A percentile compares a stretch with the other conserved stretches of the same genome.
phyloP scores from a whole-genome alignment of 352 stramenopile species.

The Globisporangium echinulatum region DNA sequence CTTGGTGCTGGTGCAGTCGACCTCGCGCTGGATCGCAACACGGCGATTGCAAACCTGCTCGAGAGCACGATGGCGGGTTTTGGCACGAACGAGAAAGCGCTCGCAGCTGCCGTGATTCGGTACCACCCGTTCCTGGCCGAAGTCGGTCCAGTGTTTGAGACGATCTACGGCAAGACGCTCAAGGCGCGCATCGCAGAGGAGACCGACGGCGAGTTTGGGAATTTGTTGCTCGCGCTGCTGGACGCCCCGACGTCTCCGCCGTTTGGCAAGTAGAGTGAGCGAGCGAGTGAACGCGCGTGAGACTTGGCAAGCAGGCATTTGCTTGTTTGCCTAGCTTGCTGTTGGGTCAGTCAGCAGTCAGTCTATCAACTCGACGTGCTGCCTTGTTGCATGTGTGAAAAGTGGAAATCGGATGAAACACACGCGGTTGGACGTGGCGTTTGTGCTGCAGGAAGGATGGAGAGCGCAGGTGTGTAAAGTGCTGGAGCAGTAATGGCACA shows the following conservation, averaged over 20 bases:
- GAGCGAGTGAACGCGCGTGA: background rate
- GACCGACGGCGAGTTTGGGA: slow-evolving; percentile 48
- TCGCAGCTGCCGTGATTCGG: slow-evolving; percentile 57
- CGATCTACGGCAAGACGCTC: slow-evolving; percentile 54
- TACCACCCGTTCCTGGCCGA: slow-evolving; percentile 59
- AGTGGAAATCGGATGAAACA: too few species aligned
- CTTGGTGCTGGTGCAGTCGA: slow-evolving; percentile 17
- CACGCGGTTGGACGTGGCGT: too few species aligned
- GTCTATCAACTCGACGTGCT: too few species aligned
- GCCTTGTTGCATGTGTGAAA: too few species aligned
- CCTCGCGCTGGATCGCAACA: slow-evolving; percentile 49
- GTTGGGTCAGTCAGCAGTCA: background rate
- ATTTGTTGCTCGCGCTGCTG: slow-evolving; percentile 53
- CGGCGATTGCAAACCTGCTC: slow-evolving; percentile 54
- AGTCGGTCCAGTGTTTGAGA: slow-evolving; percentile 46
- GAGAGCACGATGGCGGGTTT: slow-evolving; percentile 60
- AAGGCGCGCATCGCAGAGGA: slow-evolving; percentile 51
- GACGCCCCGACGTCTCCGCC: slow-evolving; percentile 22
- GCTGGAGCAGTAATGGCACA: too few species aligned
- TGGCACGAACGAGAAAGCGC: slow-evolving; percentile 60
- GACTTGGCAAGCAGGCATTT: background rate
- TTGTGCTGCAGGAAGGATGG: too few species aligned
- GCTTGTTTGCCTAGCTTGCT: background rate
- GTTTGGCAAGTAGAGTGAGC: slow-evolving; percentile 1
- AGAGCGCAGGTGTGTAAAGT: too few species aligned